Percentiles rank a stretch among this genome's conserved stretches.
Evolutionary conservation across 129 eudicot species (phyloP).

Genomic region (Lactuca sativa): DNA sequence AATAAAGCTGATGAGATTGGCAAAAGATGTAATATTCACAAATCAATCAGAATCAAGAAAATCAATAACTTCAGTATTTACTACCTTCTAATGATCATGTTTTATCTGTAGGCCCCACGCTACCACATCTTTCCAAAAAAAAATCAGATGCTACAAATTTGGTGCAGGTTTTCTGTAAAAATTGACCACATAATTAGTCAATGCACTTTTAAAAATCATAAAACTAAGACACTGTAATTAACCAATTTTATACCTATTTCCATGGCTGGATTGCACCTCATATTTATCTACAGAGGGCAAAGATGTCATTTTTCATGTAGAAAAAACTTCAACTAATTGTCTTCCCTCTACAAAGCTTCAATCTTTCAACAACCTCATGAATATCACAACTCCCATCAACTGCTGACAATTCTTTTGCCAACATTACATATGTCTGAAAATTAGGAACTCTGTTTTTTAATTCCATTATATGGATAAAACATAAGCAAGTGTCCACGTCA

Average conservation of each 20-base stretch:
- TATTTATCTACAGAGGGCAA: constrained; percentile 22
- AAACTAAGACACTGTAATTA: constrained; percentile 5
- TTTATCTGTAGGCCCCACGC: constrained; percentile 7
- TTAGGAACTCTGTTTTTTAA: constrained; percentile 43
- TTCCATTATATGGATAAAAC: constrained; percentile 55
- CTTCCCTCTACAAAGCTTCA: constrained; percentile 23
- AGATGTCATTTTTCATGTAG: constrained; percentile 19
- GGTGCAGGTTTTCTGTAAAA: constrained; percentile 24
- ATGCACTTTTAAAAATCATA: background rate
- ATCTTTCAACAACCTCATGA: constrained; percentile 37
- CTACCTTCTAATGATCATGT: constrained; percentile 26
- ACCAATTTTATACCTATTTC: constrained; percentile 26
- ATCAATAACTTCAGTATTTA: constrained; percentile 4
- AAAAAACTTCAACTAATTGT: constrained; percentile 29
- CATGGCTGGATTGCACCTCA: constrained; percentile 27
- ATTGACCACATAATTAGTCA: constrained; percentile 21
- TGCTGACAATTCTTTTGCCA: constrained; percentile 59
- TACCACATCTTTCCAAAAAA: constrained; percentile 19
- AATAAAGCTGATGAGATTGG: constrained; percentile 8
- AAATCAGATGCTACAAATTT: constrained; percentile 17
- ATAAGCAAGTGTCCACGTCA: constrained; percentile 48
- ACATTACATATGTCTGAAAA: constrained; percentile 43
- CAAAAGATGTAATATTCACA: background rate
- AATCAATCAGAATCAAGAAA: background rate
- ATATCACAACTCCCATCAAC: constrained; percentile 37